Evolutionary conservation across 2,329 filamentous ascomycete genomes (phyloP).

Genomic region (Davidsoniella virescens): DNA sequence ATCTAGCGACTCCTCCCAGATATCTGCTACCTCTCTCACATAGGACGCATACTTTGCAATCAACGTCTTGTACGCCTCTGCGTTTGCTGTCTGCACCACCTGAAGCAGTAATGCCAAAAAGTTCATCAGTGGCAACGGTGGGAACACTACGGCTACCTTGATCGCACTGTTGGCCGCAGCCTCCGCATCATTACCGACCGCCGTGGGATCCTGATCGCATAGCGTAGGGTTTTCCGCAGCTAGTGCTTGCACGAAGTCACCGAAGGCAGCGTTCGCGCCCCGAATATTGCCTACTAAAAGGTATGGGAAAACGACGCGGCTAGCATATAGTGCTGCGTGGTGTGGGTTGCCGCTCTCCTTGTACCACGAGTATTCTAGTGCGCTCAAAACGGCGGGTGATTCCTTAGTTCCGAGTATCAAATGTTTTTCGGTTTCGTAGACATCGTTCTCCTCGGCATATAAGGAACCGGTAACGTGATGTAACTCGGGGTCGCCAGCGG

Average conservation of each 20-base stretch:
- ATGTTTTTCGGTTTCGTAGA: slow-evolving; percentile 86
- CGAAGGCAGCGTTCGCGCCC: slow-evolving; percentile 68
- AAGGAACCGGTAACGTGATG: slow-evolving; percentile 81
- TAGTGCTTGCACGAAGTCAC: slow-evolving; percentile 36
- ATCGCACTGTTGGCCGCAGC: slow-evolving; percentile 59
- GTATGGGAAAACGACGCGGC: slow-evolving; percentile 78
- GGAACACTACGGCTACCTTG: slow-evolving; percentile 62
- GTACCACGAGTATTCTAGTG: slow-evolving; percentile 91
- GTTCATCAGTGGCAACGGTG: slow-evolving; percentile 84
- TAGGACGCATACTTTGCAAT: slow-evolving; percentile 65
- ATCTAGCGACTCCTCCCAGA: slow-evolving; percentile 68
- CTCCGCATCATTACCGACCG: slow-evolving; percentile 36
- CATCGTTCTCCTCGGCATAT: slow-evolving; percentile 83
- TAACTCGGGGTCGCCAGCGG: slow-evolving; percentile 82
- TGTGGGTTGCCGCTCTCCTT: slow-evolving; percentile 63
- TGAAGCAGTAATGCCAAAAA: slow-evolving; percentile 76
- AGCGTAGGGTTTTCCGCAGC: slow-evolving; percentile 32
- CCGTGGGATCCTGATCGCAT: slow-evolving; percentile 15
- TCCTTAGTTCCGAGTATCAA: slow-evolving; percentile 77
- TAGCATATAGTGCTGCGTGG: slow-evolving; percentile 71
- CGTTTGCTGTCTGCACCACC: slow-evolving; percentile 60
- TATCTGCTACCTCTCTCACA: slow-evolving; percentile 53
- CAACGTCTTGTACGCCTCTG: slow-evolving; percentile 70
- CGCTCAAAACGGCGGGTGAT: slow-evolving; percentile 62
- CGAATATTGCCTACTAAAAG: slow-evolving; percentile 80